A percentile compares a stretch with the other conserved stretches of the same genome.
Conservation (phyloP, 2,329 filamentous ascomycete species). For the Trichoderma koningii region DNA sequence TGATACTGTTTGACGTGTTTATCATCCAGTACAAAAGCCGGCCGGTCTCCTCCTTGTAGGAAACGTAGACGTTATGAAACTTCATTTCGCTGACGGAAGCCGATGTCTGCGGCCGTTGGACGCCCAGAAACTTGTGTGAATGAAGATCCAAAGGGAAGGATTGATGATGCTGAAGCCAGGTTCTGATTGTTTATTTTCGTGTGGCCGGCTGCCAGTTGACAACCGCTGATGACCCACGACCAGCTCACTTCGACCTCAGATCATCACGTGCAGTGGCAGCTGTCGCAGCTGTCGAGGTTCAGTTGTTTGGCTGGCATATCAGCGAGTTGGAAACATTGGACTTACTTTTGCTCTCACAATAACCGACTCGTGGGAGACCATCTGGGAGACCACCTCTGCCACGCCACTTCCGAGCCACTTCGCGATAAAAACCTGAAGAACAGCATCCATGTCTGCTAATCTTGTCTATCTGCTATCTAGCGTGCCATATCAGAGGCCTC, state of each 20-base stretch:
- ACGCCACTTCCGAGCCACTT: not conserved
- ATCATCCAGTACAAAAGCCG: slow-evolving; percentile 45
- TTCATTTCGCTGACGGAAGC: slow-evolving; percentile 32
- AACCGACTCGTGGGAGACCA: too few species aligned
- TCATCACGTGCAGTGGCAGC: slow-evolving; percentile 5
- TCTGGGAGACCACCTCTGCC: not conserved
- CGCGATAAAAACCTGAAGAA: not conserved
- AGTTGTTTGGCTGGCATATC: too few species aligned
- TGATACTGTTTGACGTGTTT: slow-evolving; percentile 42
- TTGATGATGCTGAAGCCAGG: not conserved
- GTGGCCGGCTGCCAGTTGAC: not conserved
- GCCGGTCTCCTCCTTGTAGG: slow-evolving; percentile 45
- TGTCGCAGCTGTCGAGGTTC: not conserved
- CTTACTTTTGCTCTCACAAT: too few species aligned
- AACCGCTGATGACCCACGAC: not conserved
- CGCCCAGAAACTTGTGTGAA: not conserved
- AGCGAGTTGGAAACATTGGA: too few species aligned
- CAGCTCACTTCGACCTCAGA: not conserved
- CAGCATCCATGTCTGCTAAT: not conserved
- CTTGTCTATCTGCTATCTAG: slow-evolving; percentile 4
- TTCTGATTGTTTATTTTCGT: not conserved
- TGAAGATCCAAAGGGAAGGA: not conserved
- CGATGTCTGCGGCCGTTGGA: not conserved
- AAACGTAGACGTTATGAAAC: slow-evolving; percentile 39
- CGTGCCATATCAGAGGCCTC: slow-evolving; percentile 13